phyloP scores from a whole-genome alignment of 192 early-diverging fungal species.

The Phlyctochytrium bullatum region DNA sequence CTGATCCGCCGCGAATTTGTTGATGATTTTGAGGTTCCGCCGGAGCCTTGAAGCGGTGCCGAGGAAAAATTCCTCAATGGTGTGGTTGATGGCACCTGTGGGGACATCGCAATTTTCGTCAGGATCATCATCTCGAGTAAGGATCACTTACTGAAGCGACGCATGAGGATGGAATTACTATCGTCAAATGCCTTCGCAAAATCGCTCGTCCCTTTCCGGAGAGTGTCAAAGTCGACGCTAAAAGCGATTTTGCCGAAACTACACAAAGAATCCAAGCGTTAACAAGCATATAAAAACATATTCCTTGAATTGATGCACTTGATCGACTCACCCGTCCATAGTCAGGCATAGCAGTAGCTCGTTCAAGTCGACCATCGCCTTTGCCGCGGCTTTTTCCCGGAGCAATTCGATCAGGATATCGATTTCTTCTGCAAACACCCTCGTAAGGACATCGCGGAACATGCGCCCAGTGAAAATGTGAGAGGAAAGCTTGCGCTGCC shows the following conservation, averaged over 20 bases:
- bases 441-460: background rate
- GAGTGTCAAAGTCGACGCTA: slow-evolving; percentile 33
- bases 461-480: slow-evolving; percentile 26
- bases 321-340: slow-evolving; percentile 23
- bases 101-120: too few relatives aligned
- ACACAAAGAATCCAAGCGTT: background rate
- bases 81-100: too few relatives aligned
- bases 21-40: background rate
- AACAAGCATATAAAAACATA: background rate
- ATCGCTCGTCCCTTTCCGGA: too few relatives aligned
- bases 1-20: background rate
- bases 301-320: background rate
- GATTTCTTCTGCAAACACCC: background rate
- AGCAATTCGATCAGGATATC: background rate
- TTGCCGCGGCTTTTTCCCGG: slow-evolving; percentile 1
- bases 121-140: too few relatives aligned
- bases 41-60: background rate
- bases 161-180: background rate
- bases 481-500: slow-evolving; percentile 49
- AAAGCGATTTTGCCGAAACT: slow-evolving; percentile 32
- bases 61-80: background rate
- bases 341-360: slow-evolving; percentile 19
- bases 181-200: slow-evolving; percentile 39
- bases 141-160: slow-evolving; percentile 26
- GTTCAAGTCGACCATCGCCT: slow-evolving; percentile 13